Conservation (phyloP, 345 rosid species). For the Hibiscus trionum region DNA sequence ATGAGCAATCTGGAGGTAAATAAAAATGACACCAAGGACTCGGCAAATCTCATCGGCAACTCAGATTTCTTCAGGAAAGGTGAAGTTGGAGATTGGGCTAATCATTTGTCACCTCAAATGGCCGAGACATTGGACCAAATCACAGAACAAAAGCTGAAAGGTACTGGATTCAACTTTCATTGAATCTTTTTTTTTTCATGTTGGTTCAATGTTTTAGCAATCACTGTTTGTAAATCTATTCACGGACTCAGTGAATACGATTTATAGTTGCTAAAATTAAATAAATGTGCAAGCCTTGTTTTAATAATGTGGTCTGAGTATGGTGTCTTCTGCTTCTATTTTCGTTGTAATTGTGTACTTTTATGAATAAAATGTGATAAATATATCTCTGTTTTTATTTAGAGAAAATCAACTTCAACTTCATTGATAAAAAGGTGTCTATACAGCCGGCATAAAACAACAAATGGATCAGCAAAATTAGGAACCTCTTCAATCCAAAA, state of each 20-base stretch:
- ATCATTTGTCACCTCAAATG: slow-evolving; percentile 22
- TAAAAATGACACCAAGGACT: not conserved
- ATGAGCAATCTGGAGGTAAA: slow-evolving; percentile 29
- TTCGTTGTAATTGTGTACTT: not conserved
- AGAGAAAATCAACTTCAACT: too few species aligned
- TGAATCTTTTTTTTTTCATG: not conserved
- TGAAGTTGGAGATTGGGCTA: slow-evolving; percentile 29
- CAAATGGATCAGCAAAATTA: too few species aligned
- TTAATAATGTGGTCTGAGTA: not conserved
- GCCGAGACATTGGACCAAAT: slow-evolving; percentile 10
- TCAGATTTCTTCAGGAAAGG: slow-evolving; percentile 29
- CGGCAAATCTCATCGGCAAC: not conserved
- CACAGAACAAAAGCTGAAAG: slow-evolving; percentile 10
- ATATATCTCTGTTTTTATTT: too few species aligned
- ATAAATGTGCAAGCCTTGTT: not conserved
- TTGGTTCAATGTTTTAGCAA: not conserved
- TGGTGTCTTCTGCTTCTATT: not conserved
- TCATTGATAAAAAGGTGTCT: too few species aligned
- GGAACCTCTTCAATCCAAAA: too few species aligned
- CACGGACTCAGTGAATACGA: not conserved
- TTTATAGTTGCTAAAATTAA: not conserved
- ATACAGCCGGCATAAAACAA: too few species aligned
- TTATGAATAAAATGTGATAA: not conserved
- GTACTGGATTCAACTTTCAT: slow-evolving; percentile 14
- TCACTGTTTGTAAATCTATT: not conserved